A percentile compares a stretch with the other conserved stretches of the same genome.
These are phyloP conservation scores for Pseudocercospora macadamiae DNA, from an alignment of 2,329 filamentous ascomycete genomes.

Conservation along the genomic window DNA sequence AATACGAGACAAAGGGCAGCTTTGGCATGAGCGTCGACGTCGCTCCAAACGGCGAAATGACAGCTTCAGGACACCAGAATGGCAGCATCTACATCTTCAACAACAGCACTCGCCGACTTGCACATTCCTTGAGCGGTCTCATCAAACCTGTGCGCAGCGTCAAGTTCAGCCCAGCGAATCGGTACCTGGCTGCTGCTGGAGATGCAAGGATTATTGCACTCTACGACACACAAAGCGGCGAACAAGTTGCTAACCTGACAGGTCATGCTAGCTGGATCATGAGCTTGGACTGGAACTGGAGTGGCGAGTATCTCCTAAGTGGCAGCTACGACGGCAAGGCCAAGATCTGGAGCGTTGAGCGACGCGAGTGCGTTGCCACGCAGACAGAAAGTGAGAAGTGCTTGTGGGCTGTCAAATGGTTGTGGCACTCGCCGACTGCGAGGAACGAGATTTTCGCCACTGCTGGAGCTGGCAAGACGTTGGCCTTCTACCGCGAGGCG, in stretches of 20 bases:
- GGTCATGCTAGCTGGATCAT: conserved; percentile 88
- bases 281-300: conserved; percentile 88
- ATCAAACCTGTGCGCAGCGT: conserved; percentile 84
- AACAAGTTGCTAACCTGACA: conserved; percentile 83
- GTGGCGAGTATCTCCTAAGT: conserved; percentile 86
- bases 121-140: conserved; percentile 86
- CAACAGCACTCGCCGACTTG: conserved; percentile 81
- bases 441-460: conserved; percentile 74
- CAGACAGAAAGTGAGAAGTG: conserved; percentile 84
- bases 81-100: conserved; percentile 93
- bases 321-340: conserved; percentile 87
- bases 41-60: conserved; percentile 76
- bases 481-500: conserved; percentile 84
- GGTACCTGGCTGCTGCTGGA: conserved; percentile 83
- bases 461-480: conserved; percentile 72
- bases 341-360: conserved; percentile 93
- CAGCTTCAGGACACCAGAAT: conserved; percentile 90
- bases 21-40: conserved; percentile 90
- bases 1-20: conserved; percentile 90
- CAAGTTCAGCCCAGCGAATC: conserved; percentile 83
- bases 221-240: conserved; percentile 89
- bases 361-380: conserved; percentile 82
- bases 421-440: conserved; percentile 65
- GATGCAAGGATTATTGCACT: conserved; percentile 87
- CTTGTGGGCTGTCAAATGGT: conserved; percentile 82